Conservation (phyloP, 345 rosid species). For the Salix koriyanagi region DNA sequence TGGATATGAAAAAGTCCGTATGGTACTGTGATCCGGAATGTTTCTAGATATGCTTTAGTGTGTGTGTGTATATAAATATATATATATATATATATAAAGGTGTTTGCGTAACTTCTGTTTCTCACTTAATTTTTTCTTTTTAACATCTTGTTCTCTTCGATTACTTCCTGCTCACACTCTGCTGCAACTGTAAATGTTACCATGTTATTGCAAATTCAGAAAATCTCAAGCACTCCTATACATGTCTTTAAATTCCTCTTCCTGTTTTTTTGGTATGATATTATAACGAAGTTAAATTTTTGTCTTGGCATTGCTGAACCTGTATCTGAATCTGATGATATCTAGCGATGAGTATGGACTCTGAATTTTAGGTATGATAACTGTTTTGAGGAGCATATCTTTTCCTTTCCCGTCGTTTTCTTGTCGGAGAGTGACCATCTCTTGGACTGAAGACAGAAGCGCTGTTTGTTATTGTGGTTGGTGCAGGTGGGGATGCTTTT, state of each 20-base stretch:
- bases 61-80: background rate
- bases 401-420: background rate
- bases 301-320: background rate
- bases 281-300: background rate
- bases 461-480: too few species aligned
- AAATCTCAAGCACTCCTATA: background rate
- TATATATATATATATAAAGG: conserved; percentile 18
- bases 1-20: conserved; percentile 34
- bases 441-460: background rate
- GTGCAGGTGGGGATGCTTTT: too few species aligned
- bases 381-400: background rate
- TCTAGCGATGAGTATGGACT: background rate
- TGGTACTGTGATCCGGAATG: conserved; percentile 30
- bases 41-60: conserved; percentile 21
- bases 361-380: background rate
- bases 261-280: background rate
- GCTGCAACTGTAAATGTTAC: conserved; percentile 35
- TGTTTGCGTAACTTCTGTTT: conserved; percentile 22
- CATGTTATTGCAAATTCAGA: background rate
- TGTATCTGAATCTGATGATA: background rate
- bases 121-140: background rate
- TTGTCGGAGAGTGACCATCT: background rate
- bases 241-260: background rate
- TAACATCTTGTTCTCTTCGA: background rate
- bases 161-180: background rate